Conservation (phyloP, 129 eudicot species). For the Gnaphalium uliginosum region DNA sequence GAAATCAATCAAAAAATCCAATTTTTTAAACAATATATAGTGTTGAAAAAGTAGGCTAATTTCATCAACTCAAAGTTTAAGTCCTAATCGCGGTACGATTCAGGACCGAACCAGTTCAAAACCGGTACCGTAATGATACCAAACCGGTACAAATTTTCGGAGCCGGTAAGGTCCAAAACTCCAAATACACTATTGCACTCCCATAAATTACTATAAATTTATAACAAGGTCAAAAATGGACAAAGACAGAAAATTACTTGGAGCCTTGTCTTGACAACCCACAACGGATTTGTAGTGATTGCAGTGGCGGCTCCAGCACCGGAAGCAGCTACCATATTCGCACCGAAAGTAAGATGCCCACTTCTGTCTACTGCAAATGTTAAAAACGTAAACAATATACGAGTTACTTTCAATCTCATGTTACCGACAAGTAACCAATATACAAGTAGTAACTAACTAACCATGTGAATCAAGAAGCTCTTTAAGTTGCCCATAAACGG, state of each 20-base stretch:
- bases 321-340: constrained; percentile 94
- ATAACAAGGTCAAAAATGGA: not conserved
- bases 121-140: not conserved
- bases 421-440: constrained; percentile 19
- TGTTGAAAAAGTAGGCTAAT: not conserved
- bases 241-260: constrained; percentile 54
- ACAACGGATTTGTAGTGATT: constrained; percentile 81
- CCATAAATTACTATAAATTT: not conserved
- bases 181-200: not conserved
- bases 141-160: not conserved
- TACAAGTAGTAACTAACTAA: constrained; percentile 32
- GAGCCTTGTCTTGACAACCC: constrained; percentile 98
- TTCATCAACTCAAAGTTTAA: not conserved
- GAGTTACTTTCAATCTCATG: not conserved
- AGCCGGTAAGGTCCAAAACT: not conserved
- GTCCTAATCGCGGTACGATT: too few relatives aligned
- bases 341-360: constrained; percentile 70
- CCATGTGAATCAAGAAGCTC: constrained; percentile 73
- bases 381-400: constrained; percentile 2
- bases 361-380: constrained; percentile 46
- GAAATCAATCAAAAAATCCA: not conserved
- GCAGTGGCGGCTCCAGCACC: constrained; percentile 99
- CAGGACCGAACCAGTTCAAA: too few relatives aligned
- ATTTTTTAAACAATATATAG: too few relatives aligned
- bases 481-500: constrained; percentile 88